A percentile compares a stretch with the other conserved stretches of the same genome.
phyloP scores from a whole-genome alignment of 352 stramenopile species.

The Pilasporangium apinafurcum region DNA sequence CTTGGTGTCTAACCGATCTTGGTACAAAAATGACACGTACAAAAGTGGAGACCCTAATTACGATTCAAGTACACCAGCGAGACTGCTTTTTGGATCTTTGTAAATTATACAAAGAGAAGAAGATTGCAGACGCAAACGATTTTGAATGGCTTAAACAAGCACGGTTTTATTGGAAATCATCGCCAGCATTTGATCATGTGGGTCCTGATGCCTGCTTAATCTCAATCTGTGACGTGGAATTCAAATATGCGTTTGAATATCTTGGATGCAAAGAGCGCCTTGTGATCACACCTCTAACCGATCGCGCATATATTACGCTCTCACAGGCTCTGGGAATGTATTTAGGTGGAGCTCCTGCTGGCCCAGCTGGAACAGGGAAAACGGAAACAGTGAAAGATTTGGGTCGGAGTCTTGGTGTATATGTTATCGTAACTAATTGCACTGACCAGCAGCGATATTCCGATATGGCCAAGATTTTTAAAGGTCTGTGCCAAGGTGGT shows the following conservation, averaged over 20 bases:
- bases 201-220: constrained; percentile 91
- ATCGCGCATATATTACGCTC: constrained; percentile 89
- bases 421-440: constrained; percentile 92
- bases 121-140: constrained; percentile 64
- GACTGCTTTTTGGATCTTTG: constrained; percentile 73
- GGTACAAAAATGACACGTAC: constrained; percentile 87
- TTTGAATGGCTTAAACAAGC: constrained; percentile 84
- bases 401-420: constrained; percentile 84
- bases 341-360: constrained; percentile 80
- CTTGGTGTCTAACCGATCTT: constrained; percentile 88
- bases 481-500: constrained; percentile 88
- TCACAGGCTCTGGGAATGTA: constrained; percentile 87
- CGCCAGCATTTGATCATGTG: constrained; percentile 77
- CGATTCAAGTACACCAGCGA: constrained; percentile 89
- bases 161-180: constrained; percentile 64
- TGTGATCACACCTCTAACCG: constrained; percentile 88
- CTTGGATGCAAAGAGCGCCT: constrained; percentile 88
- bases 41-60: constrained; percentile 93
- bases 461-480: constrained; percentile 93
- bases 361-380: constrained; percentile 87
- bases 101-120: constrained; percentile 74
- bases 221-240: constrained; percentile 89
- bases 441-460: constrained; percentile 88
- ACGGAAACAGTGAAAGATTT: constrained; percentile 91
- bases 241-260: constrained; percentile 93